Evolutionary conservation across 768 basidiomycete genomes (phyloP).

Genomic region (Pulveroboletus ravenelii): DNA sequence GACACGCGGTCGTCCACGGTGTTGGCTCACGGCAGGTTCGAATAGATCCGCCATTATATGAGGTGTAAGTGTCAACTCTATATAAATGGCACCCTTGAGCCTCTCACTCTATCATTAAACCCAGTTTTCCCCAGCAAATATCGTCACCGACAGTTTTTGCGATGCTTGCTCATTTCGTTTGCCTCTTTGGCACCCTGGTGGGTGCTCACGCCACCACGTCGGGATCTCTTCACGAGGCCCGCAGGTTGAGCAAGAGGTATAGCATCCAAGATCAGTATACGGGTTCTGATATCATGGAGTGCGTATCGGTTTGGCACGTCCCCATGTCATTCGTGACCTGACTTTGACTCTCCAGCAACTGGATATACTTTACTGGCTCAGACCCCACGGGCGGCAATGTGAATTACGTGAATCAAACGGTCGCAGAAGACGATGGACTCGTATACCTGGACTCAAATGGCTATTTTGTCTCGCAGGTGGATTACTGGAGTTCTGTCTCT

Average conservation of each 20-base stretch:
- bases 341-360: constrained; percentile 43
- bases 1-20: background rate
- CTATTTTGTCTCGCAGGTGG: constrained; percentile 57
- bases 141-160: background rate
- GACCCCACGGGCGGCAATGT: constrained; percentile 76
- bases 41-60: background rate
- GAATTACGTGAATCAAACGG: constrained; percentile 41
- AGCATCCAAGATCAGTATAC: constrained; percentile 32
- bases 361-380: constrained; percentile 52
- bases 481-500: constrained; percentile 44
- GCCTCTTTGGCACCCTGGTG: constrained; percentile 29
- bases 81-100: constrained; percentile 4
- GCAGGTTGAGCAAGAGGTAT: constrained; percentile 16
- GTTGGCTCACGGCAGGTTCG: background rate
- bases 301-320: constrained; percentile 12
- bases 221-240: no score
- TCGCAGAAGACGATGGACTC: constrained; percentile 28
- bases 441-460: constrained; percentile 53
- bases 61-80: background rate
- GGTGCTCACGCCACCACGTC: constrained; percentile 9
- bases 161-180: constrained; percentile 23
- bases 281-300: constrained; percentile 56
- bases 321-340: background rate
- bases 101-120: background rate
- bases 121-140: background rate